Percentiles rank a stretch among this genome's conserved stretches.
These are phyloP conservation scores for Cucumis melo DNA, from an alignment of 306 rosid genomes.

Conservation along the genomic window DNA sequence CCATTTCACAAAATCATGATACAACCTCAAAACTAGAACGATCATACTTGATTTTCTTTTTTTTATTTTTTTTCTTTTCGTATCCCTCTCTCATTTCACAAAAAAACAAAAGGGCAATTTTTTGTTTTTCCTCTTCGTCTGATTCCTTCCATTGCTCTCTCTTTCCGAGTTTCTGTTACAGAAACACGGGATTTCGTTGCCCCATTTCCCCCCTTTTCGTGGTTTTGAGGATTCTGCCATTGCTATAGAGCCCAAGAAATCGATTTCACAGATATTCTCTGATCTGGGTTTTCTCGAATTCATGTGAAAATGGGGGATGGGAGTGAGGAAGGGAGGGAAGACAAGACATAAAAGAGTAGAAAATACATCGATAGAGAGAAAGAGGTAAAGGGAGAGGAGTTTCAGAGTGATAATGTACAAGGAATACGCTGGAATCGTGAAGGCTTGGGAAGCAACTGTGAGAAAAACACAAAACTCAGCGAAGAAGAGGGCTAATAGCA, in stretches of 20 bases:
- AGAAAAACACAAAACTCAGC: conserved; percentile 42
- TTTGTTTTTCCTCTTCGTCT: conserved; percentile 8
- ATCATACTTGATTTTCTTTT: background rate
- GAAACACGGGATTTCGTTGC: conserved; percentile 16
- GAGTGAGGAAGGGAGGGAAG: conserved; percentile 13
- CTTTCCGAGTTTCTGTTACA: conserved; percentile 10
- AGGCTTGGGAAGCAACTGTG: conserved; percentile 52
- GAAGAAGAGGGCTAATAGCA: conserved; percentile 48
- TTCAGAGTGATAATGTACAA: conserved; percentile 41
- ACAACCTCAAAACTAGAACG: conserved; percentile 4
- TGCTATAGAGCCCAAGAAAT: background rate
- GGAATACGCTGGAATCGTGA: conserved; percentile 40
- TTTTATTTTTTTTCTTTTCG: background rate
- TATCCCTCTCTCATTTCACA: background rate
- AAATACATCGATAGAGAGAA: background rate
- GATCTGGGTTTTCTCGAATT: conserved; percentile 23
- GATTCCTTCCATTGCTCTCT: conserved; percentile 14
- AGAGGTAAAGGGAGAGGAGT: background rate
- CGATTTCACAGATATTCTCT: background rate
- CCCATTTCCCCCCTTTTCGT: background rate
- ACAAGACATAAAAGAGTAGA: background rate
- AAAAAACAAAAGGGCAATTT: conserved; percentile 19
- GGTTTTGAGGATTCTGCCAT: conserved; percentile 6
- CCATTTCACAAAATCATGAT: conserved; percentile 14
- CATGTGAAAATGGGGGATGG: background rate